Evolutionary conservation across 192 early-diverging fungal species (phyloP), one percentile per base, ranked within the genome.

Genomic region (Linnemannia elongata): DNA sequence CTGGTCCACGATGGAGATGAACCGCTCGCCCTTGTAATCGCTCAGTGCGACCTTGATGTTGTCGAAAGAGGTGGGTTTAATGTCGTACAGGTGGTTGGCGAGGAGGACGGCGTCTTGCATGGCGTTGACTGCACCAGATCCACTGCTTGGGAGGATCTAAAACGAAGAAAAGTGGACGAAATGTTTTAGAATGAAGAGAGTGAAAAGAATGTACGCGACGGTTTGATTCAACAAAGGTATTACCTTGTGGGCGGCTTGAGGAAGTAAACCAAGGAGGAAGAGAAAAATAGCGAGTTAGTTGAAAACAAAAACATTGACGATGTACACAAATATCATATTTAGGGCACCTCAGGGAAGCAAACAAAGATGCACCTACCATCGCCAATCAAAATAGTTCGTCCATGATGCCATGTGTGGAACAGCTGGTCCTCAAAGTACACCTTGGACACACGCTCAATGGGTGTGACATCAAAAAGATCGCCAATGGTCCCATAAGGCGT

Each of bases 61-160:
- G 5, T 1, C 69, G 7, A 22, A 22, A 9, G 13, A 42, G 2
- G 54, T 22, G 20, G 47, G 30, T 18, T 75, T 35, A 7, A 75
- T 47, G 20, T 75, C 74, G 36, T 75, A 75, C 15, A 75, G 45
- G 2, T 52, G 33, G 52, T 75, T 75, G 30, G 52, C 74, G 33
- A 75, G 38, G 18, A 75, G 30, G 74, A 75, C 74, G 1, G 74
- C 74, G 38, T 75, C 74, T 13, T 75, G 74, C 74, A 75, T 75
- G 8, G 74, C 49, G 22, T 33, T 33, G 22, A 75, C 49, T 17
- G 74, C 74, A 45, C 74, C 74, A 2, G 47, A 52, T 17, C 74
- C 74, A 24, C 41, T 52, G 38, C 74, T 75, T 17, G 74, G 74
- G 9, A 54, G 74, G 33, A 75, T 52, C 49, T 52, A 33, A 45